Conservation (phyloP, 2,329 filamentous ascomycete species). For the Apiospora arundinis region DNA sequence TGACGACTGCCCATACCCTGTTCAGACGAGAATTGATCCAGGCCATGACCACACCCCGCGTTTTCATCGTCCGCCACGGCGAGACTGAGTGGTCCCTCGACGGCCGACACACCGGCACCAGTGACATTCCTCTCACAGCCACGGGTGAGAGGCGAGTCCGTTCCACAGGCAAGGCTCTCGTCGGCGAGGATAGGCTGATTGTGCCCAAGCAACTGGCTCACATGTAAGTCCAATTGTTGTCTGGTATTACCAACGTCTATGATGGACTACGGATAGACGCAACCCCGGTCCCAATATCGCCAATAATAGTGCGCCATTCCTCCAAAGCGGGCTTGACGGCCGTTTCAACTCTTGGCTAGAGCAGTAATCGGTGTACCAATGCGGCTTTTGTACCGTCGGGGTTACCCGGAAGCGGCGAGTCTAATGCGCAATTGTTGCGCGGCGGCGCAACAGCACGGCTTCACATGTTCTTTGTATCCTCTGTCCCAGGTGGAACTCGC, state of each 20-base stretch:
- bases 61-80: conserved; percentile 87
- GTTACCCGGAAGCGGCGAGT: neutral
- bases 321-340: neutral
- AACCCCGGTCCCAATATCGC: neutral
- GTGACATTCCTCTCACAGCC: conserved; percentile 84
- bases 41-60: conserved; percentile 65
- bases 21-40: neutral
- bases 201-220: conserved; percentile 82
- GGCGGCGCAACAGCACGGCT: neutral
- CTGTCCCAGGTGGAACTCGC: neutral
- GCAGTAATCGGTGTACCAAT: neutral
- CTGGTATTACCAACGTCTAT: too few species aligned
- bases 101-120: conserved; percentile 81
- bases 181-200: conserved; percentile 84
- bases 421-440: neutral
- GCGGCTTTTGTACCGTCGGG: neutral
- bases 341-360: neutral
- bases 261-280: neutral
- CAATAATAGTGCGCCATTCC: conserved; percentile 13
- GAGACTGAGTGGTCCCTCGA: conserved; percentile 95
- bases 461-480: neutral
- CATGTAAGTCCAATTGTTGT: conserved; percentile 62
- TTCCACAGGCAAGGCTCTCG: conserved; percentile 81
- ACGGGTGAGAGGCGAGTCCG: conserved; percentile 79
- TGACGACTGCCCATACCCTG: neutral